Conservation (phyloP, 441 rosid species). For the Croton laevigatus region DNA sequence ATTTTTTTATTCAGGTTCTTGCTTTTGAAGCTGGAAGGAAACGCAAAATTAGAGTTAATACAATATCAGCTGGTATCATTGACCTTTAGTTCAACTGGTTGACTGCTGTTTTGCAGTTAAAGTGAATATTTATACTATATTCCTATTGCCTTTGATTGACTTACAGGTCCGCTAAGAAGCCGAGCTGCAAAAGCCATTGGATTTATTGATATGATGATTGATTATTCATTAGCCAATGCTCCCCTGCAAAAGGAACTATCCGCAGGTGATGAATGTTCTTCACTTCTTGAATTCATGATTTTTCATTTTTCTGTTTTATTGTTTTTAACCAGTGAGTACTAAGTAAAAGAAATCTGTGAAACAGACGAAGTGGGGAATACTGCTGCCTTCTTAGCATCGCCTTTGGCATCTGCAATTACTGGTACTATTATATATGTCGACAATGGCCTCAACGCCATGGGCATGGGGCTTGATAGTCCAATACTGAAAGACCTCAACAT, state of each 20-base stretch:
- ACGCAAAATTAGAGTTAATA: constrained; percentile 79
- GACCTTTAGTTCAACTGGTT: background rate
- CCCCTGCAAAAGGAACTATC: constrained; percentile 85
- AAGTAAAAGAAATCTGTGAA: constrained; percentile 13
- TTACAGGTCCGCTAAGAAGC: constrained; percentile 75
- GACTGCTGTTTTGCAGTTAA: background rate
- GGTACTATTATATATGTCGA: constrained; percentile 84
- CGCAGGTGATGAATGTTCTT: constrained; percentile 50
- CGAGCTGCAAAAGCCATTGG: constrained; percentile 93
- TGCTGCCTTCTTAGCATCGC: constrained; percentile 83
- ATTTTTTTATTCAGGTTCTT: constrained; percentile 47
- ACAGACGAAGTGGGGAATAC: constrained; percentile 92
- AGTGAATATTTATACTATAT: background rate
- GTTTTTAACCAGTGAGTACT: background rate
- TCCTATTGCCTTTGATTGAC: constrained; percentile 1
- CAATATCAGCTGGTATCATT: constrained; percentile 69
- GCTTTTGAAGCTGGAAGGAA: constrained; percentile 98
- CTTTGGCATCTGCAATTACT: constrained; percentile 80
- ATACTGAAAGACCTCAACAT: constrained; percentile 60
- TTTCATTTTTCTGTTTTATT: background rate
- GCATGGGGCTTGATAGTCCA: constrained; percentile 89
- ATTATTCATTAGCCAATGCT: constrained; percentile 68
- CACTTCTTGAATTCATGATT: background rate
- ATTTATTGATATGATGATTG: constrained; percentile 79
- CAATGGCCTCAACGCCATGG: constrained; percentile 94